Percentiles rank a stretch among this genome's conserved stretches.
Evolutionary conservation across 805 yeast genomes (phyloP).

Genomic region (Ascoidea rubescens): DNA sequence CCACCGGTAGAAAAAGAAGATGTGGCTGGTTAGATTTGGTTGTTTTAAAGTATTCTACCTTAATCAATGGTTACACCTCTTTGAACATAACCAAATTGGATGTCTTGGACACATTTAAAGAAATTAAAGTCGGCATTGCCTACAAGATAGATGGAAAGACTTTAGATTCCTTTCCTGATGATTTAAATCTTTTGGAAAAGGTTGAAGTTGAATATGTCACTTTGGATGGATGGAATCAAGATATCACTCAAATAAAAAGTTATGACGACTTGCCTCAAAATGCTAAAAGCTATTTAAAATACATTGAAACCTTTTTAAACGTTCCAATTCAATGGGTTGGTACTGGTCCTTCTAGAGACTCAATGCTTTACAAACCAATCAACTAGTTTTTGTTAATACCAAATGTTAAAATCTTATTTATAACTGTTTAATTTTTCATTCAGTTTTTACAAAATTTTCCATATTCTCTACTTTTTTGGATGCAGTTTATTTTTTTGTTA

Average conservation of each 20-base stretch:
- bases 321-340: conserved; percentile 96
- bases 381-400: conserved; percentile 1
- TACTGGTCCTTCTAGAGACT: conserved; percentile 94
- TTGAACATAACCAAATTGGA: conserved; percentile 93
- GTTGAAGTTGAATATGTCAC: conserved; percentile 89
- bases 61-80: conserved; percentile 90
- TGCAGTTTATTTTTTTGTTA: too few relatives aligned
- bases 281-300: conserved; percentile 74
- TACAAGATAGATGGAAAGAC: conserved; percentile 70
- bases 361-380: conserved; percentile 57
- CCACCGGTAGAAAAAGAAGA: conserved; percentile 97
- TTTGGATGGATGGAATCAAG: conserved; percentile 88
- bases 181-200: conserved; percentile 63
- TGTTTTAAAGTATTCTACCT: conserved; percentile 78
- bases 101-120: conserved; percentile 81
- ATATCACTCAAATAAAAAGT: conserved; percentile 55
- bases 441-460: too few relatives aligned
- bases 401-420: neutral
- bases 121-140: conserved; percentile 76
- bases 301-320: conserved; percentile 69
- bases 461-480: too few relatives aligned
- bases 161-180: conserved; percentile 82
- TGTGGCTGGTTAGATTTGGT: conserved; percentile 99
- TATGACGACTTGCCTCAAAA: conserved; percentile 78
- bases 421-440: too few relatives aligned